Base-by-base conservation (phyloP, 2,329 filamentous ascomycete genomes). In the Microcera coccophila region DNA sequence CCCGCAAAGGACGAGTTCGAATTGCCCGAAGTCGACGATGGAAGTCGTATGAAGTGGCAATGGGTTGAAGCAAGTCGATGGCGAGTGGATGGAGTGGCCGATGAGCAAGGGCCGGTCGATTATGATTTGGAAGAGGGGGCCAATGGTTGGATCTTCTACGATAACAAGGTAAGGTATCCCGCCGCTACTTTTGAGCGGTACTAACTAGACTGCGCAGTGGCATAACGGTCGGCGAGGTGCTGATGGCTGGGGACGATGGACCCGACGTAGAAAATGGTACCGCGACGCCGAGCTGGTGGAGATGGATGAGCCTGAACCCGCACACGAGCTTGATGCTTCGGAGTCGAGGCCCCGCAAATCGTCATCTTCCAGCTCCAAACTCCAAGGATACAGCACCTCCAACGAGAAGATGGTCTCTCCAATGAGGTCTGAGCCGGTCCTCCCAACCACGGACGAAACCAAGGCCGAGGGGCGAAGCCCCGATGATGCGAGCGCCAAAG, bases 221-320 rank as follows among this genome's bases (percentile, higher is more conserved):
- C 84, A 90, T 62, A 85, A 88, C 54, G 90, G 90, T 15, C 84
- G 87, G 14, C 79, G 89, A 46, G 88, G 87, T 3, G 76, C 80
- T 62, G 93, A 98, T 57, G 88, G 90, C 40, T 98, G 93, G 93
- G 87, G 87, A 31, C 82, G 89, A 43, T 98, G 95, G 75, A 98
- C 93, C 0, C 81, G 93, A 12, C 81, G 93, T 17, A 74, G 93
- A 49, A 96, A 97, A 68, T 98, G 93, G 93, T 93, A 89, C 61
- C 86, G 93, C 29, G 93, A 97, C 61, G 93, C 93, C 9, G 93
- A 98, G 68, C 78, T 98, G 3, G 88, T 96, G 24, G 93, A 98
- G 61, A 70, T 84, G 9, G 67, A 71, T 16, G 62, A 62, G 58
- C 26, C 48, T 2, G 46, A 62, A 4, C 36, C 46, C 11, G 35